Percentiles rank a stretch among this genome's conserved stretches.
phyloP scores from a whole-genome alignment of 768 basidiomycete species.

The Strobilomyces confusus region DNA sequence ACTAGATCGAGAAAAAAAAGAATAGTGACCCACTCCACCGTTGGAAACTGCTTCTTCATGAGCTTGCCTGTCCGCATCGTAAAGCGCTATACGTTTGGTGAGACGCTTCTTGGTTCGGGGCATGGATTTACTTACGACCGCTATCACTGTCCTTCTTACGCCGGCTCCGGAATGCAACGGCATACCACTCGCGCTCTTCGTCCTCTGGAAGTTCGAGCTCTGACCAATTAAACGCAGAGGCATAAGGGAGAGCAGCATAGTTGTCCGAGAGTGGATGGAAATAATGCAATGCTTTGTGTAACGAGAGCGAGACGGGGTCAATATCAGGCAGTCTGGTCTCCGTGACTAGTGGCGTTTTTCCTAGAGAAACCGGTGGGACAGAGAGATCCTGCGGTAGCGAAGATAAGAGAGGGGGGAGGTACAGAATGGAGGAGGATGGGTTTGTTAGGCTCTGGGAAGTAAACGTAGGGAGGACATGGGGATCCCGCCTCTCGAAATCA shows the following conservation, averaged over 20 bases:
- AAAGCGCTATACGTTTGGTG: constrained; percentile 51
- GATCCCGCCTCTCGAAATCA: constrained; percentile 34
- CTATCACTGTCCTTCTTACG: constrained; percentile 70
- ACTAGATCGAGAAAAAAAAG: background rate
- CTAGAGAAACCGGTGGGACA: constrained; percentile 20
- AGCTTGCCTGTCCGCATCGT: constrained; percentile 81
- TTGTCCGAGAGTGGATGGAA: constrained; percentile 58
- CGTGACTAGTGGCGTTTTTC: constrained; percentile 51
- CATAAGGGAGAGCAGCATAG: constrained; percentile 66
- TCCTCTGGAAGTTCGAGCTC: constrained; percentile 62
- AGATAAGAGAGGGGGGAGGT: constrained; percentile 82
- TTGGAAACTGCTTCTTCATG: constrained; percentile 91
- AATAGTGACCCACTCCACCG: constrained; percentile 60
- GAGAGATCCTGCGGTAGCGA: constrained; percentile 53
- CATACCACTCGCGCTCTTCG: constrained; percentile 86
- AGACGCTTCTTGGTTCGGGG: background rate
- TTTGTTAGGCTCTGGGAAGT: constrained; percentile 32
- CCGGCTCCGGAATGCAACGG: constrained; percentile 83
- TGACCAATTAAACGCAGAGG: constrained; percentile 85
- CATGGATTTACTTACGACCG: constrained; percentile 42
- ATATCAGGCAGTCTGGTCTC: constrained; percentile 79
- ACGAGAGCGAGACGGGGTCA: constrained; percentile 75
- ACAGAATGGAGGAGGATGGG: constrained; percentile 55
- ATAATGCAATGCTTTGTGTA: constrained; percentile 81
- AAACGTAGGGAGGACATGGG: constrained; percentile 56